Conservation (phyloP, 1,284 basidiomycete genomes). For the Chalciporus sp. region DNA sequence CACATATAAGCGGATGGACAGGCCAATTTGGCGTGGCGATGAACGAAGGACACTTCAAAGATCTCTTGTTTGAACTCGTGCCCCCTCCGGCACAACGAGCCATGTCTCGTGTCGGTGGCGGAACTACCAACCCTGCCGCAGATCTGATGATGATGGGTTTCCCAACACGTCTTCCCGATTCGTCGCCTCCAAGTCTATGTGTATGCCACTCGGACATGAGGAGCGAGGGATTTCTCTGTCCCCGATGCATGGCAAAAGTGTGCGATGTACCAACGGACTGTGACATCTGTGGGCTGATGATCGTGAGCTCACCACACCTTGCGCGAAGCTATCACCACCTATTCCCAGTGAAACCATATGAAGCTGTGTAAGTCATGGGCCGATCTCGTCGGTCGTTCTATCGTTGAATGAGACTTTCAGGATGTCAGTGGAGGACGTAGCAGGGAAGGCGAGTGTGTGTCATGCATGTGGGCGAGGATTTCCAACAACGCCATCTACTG, state of each 20-base stretch:
- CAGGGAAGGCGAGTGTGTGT: conserved; percentile 47
- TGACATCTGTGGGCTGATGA: conserved; percentile 95
- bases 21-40: conserved; percentile 93
- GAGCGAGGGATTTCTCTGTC: conserved; percentile 92
- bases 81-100: conserved; percentile 88
- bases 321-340: conserved; percentile 94
- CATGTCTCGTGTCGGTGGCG: conserved; percentile 50
- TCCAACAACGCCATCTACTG: conserved; percentile 39
- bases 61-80: conserved; percentile 94
- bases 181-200: conserved; percentile 83
- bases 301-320: conserved; percentile 96
- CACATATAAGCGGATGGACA: conserved; percentile 34
- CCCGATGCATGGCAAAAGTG: conserved; percentile 88
- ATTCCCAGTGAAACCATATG: conserved; percentile 85
- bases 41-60: conserved; percentile 96
- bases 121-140: conserved; percentile 63
- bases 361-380: conserved; percentile 68
- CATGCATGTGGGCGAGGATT: conserved; percentile 77
- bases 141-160: conserved; percentile 99
- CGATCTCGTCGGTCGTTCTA: background rate
- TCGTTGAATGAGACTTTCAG: conserved; percentile 33
- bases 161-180: conserved; percentile 85
- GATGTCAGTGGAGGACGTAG: conserved; percentile 40
- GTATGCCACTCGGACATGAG: conserved; percentile 92
- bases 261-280: conserved; percentile 99